Evolutionary conservation across 305 asterid species (phyloP).

Genomic region (Solanum hybrid): DNA sequence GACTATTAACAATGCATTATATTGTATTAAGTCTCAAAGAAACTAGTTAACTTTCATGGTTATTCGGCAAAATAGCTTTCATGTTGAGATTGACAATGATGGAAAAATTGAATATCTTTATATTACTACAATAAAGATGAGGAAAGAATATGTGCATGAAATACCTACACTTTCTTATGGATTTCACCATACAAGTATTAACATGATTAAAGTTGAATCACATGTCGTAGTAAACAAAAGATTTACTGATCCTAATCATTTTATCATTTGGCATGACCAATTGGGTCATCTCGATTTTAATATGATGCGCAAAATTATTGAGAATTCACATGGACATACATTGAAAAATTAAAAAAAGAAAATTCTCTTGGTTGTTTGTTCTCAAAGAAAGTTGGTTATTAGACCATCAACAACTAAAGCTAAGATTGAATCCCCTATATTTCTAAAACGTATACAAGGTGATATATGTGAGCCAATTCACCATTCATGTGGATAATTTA

Average conservation of each 20-base stretch:
- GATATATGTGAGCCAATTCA: background rate
- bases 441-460: background rate
- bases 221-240: no score
- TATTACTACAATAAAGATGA: background rate
- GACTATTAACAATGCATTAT: no score
- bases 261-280: background rate
- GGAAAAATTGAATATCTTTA: background rate
- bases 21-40: background rate
- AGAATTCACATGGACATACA: background rate
- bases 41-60: background rate
- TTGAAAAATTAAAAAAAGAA: background rate
- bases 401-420: background rate
- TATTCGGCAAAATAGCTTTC: background rate
- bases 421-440: background rate
- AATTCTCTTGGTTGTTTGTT: background rate
- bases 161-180: background rate
- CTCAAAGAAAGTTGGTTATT: background rate
- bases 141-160: background rate
- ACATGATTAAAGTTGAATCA: background rate
- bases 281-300: background rate
- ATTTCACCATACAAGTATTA: background rate
- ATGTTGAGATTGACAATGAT: background rate
- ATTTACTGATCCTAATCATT: background rate
- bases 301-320: background rate
- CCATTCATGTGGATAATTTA: background rate